Evolutionary conservation across 176 grass and related monocot species (phyloP).

Genomic region (Zizania latifolia): DNA sequence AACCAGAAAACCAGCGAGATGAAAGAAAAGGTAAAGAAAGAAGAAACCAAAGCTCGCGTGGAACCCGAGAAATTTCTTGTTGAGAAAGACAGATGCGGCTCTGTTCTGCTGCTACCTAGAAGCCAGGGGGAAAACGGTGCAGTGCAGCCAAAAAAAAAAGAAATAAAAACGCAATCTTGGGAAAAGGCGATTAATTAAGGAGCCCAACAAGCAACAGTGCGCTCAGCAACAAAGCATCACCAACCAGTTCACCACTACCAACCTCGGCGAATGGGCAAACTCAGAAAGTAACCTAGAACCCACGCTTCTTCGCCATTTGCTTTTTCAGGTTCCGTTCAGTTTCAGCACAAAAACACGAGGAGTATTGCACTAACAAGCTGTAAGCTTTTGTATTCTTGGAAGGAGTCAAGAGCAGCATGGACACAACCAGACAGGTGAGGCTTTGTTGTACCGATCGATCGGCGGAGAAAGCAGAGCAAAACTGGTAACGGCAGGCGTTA

Average conservation of each 20-base stretch:
- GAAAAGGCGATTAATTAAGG: slow-evolving; percentile 17
- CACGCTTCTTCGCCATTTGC: neutral
- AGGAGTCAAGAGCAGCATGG: neutral
- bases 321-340: neutral
- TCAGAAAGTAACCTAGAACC: slow-evolving; percentile 8
- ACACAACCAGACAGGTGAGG: neutral
- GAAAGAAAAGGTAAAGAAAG: neutral
- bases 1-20: slow-evolving; percentile 19
- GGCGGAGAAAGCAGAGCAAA: slow-evolving; percentile 21
- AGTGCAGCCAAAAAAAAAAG: neutral
- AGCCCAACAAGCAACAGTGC: neutral
- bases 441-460: neutral
- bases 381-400: neutral
- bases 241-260: slow-evolving; percentile 24
- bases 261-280: slow-evolving; percentile 2
- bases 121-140: slow-evolving; percentile 1
- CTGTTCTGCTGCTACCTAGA: neutral
- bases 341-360: neutral
- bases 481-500: neutral
- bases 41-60: slow-evolving; percentile 26
- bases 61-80: slow-evolving; percentile 54
- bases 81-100: slow-evolving; percentile 20
- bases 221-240: slow-evolving; percentile 2
- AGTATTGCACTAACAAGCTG: neutral
- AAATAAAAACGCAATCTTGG: slow-evolving; percentile 18